Conservation (phyloP, 129 eudicot genomes). For the Flaveria sonorensis region DNA sequence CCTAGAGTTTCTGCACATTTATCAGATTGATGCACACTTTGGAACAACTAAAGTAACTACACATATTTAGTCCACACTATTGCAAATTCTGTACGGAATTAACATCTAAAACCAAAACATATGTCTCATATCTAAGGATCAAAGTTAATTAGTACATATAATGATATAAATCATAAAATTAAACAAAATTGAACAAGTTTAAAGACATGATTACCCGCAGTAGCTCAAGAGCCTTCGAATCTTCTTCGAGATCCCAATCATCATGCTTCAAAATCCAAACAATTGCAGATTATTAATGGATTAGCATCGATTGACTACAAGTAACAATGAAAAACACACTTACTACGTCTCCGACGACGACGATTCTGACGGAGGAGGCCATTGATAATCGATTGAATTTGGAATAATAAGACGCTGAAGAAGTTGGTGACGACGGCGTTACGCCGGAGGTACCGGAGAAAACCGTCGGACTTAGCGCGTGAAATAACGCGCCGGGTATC, state of each 20-base stretch:
- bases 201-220: constrained; percentile 48
- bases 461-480: constrained; percentile 46
- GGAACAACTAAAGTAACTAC: neutral
- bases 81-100: too few relatives aligned
- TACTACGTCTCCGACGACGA: constrained; percentile 88
- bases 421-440: constrained; percentile 30
- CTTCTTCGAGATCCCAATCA: constrained; percentile 76
- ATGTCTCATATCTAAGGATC: neutral
- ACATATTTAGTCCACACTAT: neutral
- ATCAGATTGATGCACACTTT: constrained; percentile 8
- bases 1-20: neutral
- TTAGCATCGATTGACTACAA: neutral
- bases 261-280: constrained; percentile 65
- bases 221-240: constrained; percentile 73
- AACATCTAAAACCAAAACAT: neutral
- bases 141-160: constrained; percentile 9
- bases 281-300: constrained; percentile 2
- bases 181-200: constrained; percentile 13
- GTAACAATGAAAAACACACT: constrained; percentile 26
- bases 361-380: constrained; percentile 73
- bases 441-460: constrained; percentile 16
- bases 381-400: constrained; percentile 48
- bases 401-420: neutral
- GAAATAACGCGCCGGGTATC: constrained; percentile 45
- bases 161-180: neutral